Evolutionary conservation across 805 yeast genomes (phyloP), one percentile per base, ranked within the genome.

Genomic region (Grigorovia humatica): DNA sequence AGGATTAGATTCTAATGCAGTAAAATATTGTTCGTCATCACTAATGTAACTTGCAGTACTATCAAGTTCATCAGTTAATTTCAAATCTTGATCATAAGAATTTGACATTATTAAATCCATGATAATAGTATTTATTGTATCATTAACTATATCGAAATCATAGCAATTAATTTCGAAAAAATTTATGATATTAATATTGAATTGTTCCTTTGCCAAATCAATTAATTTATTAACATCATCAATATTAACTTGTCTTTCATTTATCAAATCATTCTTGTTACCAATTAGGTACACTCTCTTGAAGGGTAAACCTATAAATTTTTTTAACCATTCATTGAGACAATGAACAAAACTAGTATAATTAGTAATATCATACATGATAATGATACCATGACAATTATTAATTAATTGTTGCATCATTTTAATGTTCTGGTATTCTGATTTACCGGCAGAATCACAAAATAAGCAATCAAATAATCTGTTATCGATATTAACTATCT

Each of bases 401-500:
- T 73, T 70, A 57, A 74, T 75, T 29, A 75, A 51, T 2, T 74
- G 66, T 8, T 78, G 76, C 43, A 73, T 70, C 60, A 67, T 62
- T 15, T 38, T 38, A 6, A 74, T 73, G 46, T 75, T 74, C 54
- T 75, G 64, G 53, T 72, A 75, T 48, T 78, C 63, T 56, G 75
- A 78, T 60, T 75, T 78, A 3, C 79, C 79, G 3, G 79, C 79
- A 13, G 79, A 74, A 55, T 74, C 79, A 78, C 79, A 75, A 50
- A 75, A 57, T 9, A 70, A 71, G 13, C 74, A 68, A 55, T 74
- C 74, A 62, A 73, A 74, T 46, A 64, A 64, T 45, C 72, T 61
- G 23, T 73, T 71, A 56, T 74, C 77, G 15, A 75, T 70, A 54
- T 71, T 73, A 12, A 74, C 70, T 13, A 70, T 54, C 48, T 73